Conservation (phyloP, 768 basidiomycete genomes). For the Rhodotorula babjevae region DNA sequence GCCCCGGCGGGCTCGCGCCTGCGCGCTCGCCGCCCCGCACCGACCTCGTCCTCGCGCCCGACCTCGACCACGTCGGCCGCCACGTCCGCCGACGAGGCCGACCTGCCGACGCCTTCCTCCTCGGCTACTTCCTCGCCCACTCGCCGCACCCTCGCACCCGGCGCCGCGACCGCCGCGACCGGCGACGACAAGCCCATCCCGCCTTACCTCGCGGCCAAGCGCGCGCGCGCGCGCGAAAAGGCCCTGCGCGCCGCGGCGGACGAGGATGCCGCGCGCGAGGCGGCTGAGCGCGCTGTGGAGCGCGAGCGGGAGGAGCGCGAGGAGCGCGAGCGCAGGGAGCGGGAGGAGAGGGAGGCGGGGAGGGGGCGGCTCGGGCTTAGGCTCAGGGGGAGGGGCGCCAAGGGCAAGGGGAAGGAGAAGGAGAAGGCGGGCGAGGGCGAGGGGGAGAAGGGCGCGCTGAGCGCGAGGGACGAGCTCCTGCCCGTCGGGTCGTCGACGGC, state of each 20-base stretch:
- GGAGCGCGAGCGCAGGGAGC: background rate
- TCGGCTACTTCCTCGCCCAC: no score
- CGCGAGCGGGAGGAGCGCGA: background rate
- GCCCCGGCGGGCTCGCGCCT: no score
- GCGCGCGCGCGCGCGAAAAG: background rate
- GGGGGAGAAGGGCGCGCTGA: background rate
- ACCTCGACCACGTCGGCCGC: no score
- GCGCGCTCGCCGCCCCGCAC: background rate
- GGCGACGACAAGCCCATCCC: background rate
- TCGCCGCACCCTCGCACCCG: no score
- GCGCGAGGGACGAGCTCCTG: conserved; percentile 11
- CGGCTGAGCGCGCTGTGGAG: background rate
- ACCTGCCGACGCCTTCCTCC: no score
- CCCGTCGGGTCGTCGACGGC: background rate
- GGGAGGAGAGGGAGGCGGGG: background rate
- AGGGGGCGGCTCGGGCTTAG: background rate
- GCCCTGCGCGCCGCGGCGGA: background rate
- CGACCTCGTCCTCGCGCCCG: no score
- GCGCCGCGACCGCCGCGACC: no score
- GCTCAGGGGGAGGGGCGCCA: background rate
- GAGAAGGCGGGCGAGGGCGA: background rate
- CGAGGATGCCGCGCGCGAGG: background rate
- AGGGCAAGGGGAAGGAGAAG: background rate
- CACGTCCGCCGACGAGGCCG: no score
- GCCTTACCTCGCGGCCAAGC: background rate